Evolutionary conservation across 768 basidiomycete species (phyloP), one percentile per base, ranked within the genome.

Genomic region (Nevesoporus exiguus): DNA sequence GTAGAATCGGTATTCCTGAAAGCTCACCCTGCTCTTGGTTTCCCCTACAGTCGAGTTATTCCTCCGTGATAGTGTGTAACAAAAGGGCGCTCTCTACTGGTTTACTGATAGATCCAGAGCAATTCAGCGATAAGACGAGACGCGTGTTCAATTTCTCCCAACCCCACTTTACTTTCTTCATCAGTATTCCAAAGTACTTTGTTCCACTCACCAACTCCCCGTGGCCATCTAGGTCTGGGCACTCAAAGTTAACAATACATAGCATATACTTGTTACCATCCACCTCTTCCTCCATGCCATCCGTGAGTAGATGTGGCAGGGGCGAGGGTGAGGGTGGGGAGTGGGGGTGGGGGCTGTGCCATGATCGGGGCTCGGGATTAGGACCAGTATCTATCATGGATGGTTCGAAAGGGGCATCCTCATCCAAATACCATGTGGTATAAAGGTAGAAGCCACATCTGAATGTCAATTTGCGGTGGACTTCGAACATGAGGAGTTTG

Each of bases 401-500:
- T 2, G 51, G 37, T 19, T 24, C 50, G 10, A 57, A 40, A 22
- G 58, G 53, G 13, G 31, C 49, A 1, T 24, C 17, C 13, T 40
- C 41, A 13, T 49, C 33, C 7, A 61, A 56, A 22, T 21, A 30
- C 52, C 58, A 51, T 17, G 31, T 41, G 9, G 50, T 61, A 1
- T 49, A 22, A 31, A 54, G 47, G 22, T 59, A 51, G 39, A 59
- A 53, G 17, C 57, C 43, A 25, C 34, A 15, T 4, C 24, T 15
- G 22, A 56, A 13, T 5, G 29, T 46, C 13, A 56, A 33, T 30
- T 49, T 42, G 2, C 59, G 59, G 21, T 24, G 46, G 7, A 60
- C 52, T 9, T 19, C 39, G 47, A 55, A 36, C n/a, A 49, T 21
- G 21, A 61, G 31, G 36, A 62, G 48, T 46, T 57, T 61, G 40